Base-by-base conservation (phyloP, 2,329 filamentous ascomycete species). In the Epichloe coenophiala region DNA sequence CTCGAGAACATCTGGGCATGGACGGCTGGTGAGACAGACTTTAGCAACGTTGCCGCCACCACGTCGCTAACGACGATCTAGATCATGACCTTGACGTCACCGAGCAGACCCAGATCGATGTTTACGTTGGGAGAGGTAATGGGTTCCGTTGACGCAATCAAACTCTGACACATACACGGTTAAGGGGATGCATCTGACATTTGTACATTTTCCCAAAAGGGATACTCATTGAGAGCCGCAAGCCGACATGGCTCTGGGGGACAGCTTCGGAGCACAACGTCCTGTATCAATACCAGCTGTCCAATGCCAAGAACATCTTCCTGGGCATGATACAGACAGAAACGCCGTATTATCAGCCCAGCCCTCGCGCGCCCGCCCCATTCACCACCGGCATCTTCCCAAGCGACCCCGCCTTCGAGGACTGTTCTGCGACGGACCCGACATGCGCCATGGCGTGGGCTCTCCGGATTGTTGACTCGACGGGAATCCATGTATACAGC, bases 291-390 rank as follows among this genome's bases (percentile, higher is more conserved):
- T 78, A 78, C 63, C 43, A 55, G 13, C 48, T 75, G 60, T 61
- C 62, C 40, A 65, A 66, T 27, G 73, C 75, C 0, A 64, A 68
- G 23, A 71, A 75, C 58, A 59, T 77, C 56, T 76, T 71, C 57
- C 77, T 83, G 68, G 76, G 73, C 19, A 65, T 81, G 45, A 80
- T 86, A 51, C 83, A 87, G 61, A 79, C 78, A 1, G 84, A 88
- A 62, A 83, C 81, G 2, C 58, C 60, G 1, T 64, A 64, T 52
- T 64, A 55, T 54, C 61, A 61, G 55, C 55, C 59, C 6, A 53
- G 45, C 2, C 60, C 60, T 2, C 45, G 40, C 11, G 48, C 60
- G 1, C 59, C 58, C 6, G 49, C 43, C 1, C 60, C 59, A 2
- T 64, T 59, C 31, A 42, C 38, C 17, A 19, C 27, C 8, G 49